These are phyloP conservation scores for Colletotrichum tanaceti DNA, from an alignment of 2,329 filamentous ascomycete genomes.

Conservation along the genomic window DNA sequence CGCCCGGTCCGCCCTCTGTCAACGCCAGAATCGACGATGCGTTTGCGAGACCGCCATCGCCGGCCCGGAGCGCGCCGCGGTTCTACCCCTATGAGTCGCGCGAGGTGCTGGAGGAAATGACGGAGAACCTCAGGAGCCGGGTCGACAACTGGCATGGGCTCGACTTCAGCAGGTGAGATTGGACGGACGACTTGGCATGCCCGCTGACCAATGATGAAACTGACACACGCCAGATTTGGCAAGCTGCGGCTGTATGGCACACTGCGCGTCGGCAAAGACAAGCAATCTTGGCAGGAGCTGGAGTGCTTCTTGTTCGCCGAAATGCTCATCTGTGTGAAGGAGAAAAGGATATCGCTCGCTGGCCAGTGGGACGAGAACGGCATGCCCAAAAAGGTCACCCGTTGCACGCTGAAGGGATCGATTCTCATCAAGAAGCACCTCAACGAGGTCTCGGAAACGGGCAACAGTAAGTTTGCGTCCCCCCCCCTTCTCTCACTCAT, in stretches of 20 bases:
- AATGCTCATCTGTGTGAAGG: conserved; percentile 99
- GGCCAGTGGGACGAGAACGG: conserved; percentile 75
- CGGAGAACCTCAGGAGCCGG: conserved; percentile 83
- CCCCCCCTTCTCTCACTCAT: neutral
- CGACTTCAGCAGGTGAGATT: conserved; percentile 80
- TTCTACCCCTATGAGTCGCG: conserved; percentile 80
- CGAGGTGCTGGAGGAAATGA: conserved; percentile 84
- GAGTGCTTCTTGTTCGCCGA: conserved; percentile 97
- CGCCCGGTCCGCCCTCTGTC: conserved; percentile 56
- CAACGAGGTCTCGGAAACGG: conserved; percentile 83
- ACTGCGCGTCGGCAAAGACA: conserved; percentile 94
- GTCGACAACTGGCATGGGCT: conserved; percentile 99
- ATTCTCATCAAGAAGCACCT: conserved; percentile 99
- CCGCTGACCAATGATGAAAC: conserved; percentile 36
- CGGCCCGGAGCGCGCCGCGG: conserved; percentile 66
- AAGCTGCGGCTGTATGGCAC: conserved; percentile 90
- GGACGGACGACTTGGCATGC: conserved; percentile 6
- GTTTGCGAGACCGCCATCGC: conserved; percentile 69
- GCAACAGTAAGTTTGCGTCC: conserved; percentile 52
- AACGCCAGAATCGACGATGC: conserved; percentile 63
- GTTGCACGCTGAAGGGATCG: conserved; percentile 94
- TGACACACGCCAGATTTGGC: conserved; percentile 74
- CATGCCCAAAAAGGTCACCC: conserved; percentile 71
- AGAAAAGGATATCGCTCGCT: conserved; percentile 78
- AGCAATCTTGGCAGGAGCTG: conserved; percentile 95